Evolutionary conservation across 352 stramenopile genomes (phyloP).

Genomic region (Pythium aristosporum): DNA sequence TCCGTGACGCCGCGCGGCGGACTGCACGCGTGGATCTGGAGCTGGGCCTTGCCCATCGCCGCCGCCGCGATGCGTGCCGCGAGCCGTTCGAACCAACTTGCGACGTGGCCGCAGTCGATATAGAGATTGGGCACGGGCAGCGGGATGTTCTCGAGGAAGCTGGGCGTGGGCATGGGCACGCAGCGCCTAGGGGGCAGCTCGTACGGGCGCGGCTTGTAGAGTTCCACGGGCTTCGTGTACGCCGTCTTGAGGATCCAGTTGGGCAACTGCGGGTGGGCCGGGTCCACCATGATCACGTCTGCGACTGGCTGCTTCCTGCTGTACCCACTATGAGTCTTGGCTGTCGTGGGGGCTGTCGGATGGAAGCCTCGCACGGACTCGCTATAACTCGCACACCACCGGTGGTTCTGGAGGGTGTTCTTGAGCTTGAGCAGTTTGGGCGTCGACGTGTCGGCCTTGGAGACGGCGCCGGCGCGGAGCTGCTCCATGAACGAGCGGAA

Average conservation of each 20-base stretch:
- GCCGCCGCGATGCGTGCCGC: constrained; percentile 49
- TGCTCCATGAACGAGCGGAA: constrained; percentile 90
- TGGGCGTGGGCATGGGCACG: constrained; percentile 85
- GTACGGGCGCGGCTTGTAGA: constrained; percentile 87
- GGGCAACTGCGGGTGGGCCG: constrained; percentile 44
- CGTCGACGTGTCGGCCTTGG: constrained; percentile 37
- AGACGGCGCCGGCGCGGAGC: constrained; percentile 59
- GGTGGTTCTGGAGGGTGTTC: constrained; percentile 76
- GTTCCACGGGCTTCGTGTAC: constrained; percentile 51
- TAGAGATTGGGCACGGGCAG: constrained; percentile 67
- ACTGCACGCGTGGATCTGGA: constrained; percentile 72
- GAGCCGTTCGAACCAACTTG: constrained; percentile 70
- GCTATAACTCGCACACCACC: constrained; percentile 67
- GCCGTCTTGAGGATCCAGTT: constrained; percentile 74
- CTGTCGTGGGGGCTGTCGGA: constrained; percentile 77
- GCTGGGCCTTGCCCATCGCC: constrained; percentile 49
- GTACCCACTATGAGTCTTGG: constrained; percentile 58
- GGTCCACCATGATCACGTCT: constrained; percentile 67
- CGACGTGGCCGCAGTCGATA: constrained; percentile 60
- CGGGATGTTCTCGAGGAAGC: constrained; percentile 70
- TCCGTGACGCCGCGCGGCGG: constrained; percentile 53
- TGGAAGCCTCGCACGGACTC: constrained; percentile 60
- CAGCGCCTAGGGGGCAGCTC: constrained; percentile 74
- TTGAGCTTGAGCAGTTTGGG: constrained; percentile 80
- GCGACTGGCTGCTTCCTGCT: constrained; percentile 12